These are phyloP conservation scores for Populus nigra DNA, from an alignment of 345 rosid genomes.

Conservation along the genomic window DNA sequence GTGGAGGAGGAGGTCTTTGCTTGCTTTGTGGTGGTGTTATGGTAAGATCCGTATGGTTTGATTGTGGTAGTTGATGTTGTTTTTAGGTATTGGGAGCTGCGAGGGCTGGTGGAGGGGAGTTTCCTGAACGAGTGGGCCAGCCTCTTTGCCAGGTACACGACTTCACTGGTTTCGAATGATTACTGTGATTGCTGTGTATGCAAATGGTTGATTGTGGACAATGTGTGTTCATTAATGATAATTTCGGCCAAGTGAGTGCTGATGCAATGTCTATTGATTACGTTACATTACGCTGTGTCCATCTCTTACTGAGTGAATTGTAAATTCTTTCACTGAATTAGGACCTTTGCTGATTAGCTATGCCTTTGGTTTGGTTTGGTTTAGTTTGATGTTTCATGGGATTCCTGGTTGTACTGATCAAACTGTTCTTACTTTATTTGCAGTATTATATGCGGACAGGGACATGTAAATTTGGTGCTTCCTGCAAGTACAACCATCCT, in stretches of 20 bases:
- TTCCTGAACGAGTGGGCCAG: slow-evolving; percentile 74
- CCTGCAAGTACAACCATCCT: slow-evolving; percentile 95
- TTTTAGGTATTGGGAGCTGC: slow-evolving; percentile 70
- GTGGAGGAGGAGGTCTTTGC: neutral
- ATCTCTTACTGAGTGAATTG: neutral
- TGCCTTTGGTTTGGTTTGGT: slow-evolving; percentile 1
- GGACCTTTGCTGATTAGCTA: neutral
- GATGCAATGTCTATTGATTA: neutral
- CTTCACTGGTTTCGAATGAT: neutral
- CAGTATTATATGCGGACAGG: slow-evolving; percentile 92
- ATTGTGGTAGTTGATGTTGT: slow-evolving; percentile 20
- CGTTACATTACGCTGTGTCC: neutral
- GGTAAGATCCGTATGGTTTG: slow-evolving; percentile 17
- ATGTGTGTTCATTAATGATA: slow-evolving; percentile 15
- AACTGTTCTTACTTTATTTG: slow-evolving; percentile 17
- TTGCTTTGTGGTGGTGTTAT: slow-evolving; percentile 1
- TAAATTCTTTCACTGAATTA: neutral
- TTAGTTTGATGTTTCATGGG: slow-evolving; percentile 3
- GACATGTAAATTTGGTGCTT: slow-evolving; percentile 84
- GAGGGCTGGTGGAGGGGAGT: slow-evolving; percentile 57
- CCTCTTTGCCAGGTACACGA: slow-evolving; percentile 74
- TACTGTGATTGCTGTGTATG: slow-evolving; percentile 1
- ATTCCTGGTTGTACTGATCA: slow-evolving; percentile 5
- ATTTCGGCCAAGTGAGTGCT: neutral
- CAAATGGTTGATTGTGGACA: slow-evolving; percentile 4